Percentiles rank a stretch among this genome's conserved stretches.
Conservation (phyloP, 2,329 filamentous ascomycete species). For the Fusarium tjaetaba region DNA sequence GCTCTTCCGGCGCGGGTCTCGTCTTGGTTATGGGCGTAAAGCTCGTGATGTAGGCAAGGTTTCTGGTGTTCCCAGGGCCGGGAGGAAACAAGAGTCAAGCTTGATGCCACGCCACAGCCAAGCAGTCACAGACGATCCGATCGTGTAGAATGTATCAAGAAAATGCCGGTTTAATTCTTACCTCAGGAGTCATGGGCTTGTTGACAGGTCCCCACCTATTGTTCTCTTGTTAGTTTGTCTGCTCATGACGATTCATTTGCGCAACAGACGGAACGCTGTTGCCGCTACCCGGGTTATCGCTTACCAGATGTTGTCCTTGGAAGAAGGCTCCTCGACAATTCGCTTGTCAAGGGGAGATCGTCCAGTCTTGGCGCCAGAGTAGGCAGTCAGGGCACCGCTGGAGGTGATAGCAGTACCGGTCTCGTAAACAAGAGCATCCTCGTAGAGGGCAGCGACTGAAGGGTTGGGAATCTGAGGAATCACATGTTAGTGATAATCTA, state of each 20-base stretch:
- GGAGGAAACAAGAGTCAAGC: slow-evolving; percentile 11
- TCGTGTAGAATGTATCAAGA: slow-evolving; percentile 7
- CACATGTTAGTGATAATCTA: slow-evolving; percentile 15
- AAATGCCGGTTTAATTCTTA: slow-evolving; percentile 55
- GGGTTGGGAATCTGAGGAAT: slow-evolving; percentile 79
- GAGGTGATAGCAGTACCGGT: slow-evolving; percentile 97
- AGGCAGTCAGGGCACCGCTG: slow-evolving; percentile 92
- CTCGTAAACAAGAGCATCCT: slow-evolving; percentile 98
- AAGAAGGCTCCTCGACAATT: slow-evolving; percentile 90
- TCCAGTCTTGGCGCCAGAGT: slow-evolving; percentile 97
- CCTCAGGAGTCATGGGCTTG: slow-evolving; percentile 97
- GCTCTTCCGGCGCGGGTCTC: slow-evolving; percentile 26
- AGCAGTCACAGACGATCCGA: slow-evolving; percentile 11
- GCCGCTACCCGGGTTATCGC: slow-evolving; percentile 36
- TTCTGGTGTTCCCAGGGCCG: slow-evolving; percentile 5
- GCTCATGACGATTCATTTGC: slow-evolving; percentile 27
- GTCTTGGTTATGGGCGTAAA: slow-evolving; percentile 5
- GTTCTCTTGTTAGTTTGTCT: slow-evolving; percentile 44
- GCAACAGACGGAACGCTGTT: slow-evolving; percentile 23
- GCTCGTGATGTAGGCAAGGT: slow-evolving; percentile 32
- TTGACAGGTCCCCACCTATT: slow-evolving; percentile 93
- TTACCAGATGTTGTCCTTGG: slow-evolving; percentile 89
- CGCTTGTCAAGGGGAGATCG: slow-evolving; percentile 97
- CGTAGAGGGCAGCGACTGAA: slow-evolving; percentile 94
- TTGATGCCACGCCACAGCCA: slow-evolving; percentile 1